Conservation (phyloP, 1,284 basidiomycete genomes). For the Peniophora sp. region DNA sequence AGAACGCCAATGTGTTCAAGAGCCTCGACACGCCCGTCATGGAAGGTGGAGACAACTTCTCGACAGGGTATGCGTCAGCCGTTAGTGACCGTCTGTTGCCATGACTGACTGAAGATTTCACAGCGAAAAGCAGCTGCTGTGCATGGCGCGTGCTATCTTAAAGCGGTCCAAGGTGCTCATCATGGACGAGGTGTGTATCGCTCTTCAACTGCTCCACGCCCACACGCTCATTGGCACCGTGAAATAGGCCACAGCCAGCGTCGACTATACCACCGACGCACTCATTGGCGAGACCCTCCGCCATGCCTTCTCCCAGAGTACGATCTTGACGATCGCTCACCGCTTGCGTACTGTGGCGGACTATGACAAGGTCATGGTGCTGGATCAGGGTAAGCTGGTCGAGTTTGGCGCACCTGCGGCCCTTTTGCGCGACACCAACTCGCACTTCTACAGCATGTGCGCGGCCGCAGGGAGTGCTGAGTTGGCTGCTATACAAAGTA, state of each 20-base stretch:
- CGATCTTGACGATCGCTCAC: conserved; percentile 27
- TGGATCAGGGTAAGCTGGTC: conserved; percentile 24
- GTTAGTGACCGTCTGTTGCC: too few relatives aligned
- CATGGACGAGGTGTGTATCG: conserved; percentile 24
- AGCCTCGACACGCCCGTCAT: conserved; percentile 66
- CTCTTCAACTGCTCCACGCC: too few relatives aligned
- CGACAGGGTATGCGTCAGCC: conserved; percentile 15
- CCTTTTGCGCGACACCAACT: conserved; percentile 15
- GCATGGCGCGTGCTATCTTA: conserved; percentile 73
- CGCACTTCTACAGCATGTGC: too few relatives aligned
- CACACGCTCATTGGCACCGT: too few relatives aligned
- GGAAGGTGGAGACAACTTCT: conserved; percentile 77
- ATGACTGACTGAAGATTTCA: conserved; percentile 27
- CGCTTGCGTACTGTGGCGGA: conserved; percentile 28
- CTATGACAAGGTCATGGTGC: conserved; percentile 26
- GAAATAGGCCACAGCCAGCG: conserved; percentile 11
- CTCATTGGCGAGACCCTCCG: conserved; percentile 24
- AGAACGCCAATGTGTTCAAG: conserved; percentile 25
- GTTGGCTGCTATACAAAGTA: too few relatives aligned
- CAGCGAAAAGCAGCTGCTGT: conserved; percentile 78
- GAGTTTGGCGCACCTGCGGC: conserved; percentile 27
- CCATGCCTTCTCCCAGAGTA: conserved; percentile 19
- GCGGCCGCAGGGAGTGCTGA: too few relatives aligned
- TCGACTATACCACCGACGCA: conserved; percentile 23
- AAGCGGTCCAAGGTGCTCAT: conserved; percentile 27